A percentile compares a stretch with the other conserved stretches of the same genome.
Conservation (phyloP, 73 alveolate genomes). For the Loxodes magnus region DNA sequence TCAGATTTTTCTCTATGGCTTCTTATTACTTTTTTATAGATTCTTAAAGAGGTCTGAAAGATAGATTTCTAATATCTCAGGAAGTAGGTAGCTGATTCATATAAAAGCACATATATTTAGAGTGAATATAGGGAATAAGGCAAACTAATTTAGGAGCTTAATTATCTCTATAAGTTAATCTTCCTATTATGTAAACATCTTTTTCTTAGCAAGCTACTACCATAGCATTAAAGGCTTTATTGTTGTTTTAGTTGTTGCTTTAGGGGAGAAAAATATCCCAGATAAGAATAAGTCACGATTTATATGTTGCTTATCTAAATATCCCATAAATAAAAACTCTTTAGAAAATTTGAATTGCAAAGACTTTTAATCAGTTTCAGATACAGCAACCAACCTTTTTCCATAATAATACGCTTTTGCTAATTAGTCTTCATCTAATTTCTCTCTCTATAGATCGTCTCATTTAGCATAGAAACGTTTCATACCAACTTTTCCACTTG, state of each 20-base stretch:
- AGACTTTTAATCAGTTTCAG: slow-evolving; percentile 58
- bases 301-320: slow-evolving; percentile 46
- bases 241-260: slow-evolving; percentile 43
- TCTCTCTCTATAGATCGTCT: slow-evolving; percentile 84
- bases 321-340: slow-evolving; percentile 76
- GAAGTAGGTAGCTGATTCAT: slow-evolving; percentile 78
- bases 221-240: slow-evolving; percentile 74
- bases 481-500: slow-evolving; percentile 51
- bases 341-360: slow-evolving; percentile 56
- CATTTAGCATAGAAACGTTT: slow-evolving; percentile 54
- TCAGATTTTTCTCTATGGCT: slow-evolving; percentile 67
- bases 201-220: slow-evolving; percentile 71
- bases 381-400: slow-evolving; percentile 74
- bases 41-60: slow-evolving; percentile 68
- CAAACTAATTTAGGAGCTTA: slow-evolving; percentile 75
- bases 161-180: slow-evolving; percentile 63
- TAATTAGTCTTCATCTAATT: slow-evolving; percentile 53
- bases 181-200: slow-evolving; percentile 69
- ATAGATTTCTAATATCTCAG: slow-evolving; percentile 84
- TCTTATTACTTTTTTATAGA: slow-evolving; percentile 51
- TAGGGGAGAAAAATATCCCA: slow-evolving; percentile 88
- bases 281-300: slow-evolving; percentile 79
- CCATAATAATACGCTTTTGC: slow-evolving; percentile 87
- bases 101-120: slow-evolving; percentile 65
- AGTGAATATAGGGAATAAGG: slow-evolving; percentile 68